Percentiles rank a stretch among this genome's conserved stretches.
These are phyloP conservation scores for Zostera marina DNA, from an alignment of 116 monocot genomes.

Conservation along the genomic window DNA sequence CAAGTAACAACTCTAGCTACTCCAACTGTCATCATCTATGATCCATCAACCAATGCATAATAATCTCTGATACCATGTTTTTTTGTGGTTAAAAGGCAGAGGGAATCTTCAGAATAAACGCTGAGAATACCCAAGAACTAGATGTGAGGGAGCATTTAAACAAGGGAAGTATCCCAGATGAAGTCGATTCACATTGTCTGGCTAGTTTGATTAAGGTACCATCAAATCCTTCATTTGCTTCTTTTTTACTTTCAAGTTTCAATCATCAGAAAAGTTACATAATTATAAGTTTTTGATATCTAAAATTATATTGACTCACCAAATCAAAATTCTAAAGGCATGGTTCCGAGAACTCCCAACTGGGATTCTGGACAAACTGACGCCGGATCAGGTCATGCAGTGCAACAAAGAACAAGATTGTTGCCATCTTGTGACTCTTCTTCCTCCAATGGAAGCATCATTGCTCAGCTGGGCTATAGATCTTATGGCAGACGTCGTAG, in stretches of 20 bases:
- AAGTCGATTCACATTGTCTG: constrained; percentile 73
- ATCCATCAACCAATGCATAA: too few relatives aligned
- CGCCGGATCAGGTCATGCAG: constrained; percentile 62
- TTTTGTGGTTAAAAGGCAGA: constrained; percentile 4
- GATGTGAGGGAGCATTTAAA: constrained; percentile 69
- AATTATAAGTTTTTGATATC: too few relatives aligned
- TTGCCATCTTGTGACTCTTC: constrained; percentile 20
- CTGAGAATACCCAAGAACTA: constrained; percentile 64
- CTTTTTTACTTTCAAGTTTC: not conserved
- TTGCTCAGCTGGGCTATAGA: constrained; percentile 76
- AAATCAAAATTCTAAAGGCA: constrained; percentile 22
- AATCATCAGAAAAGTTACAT: too few relatives aligned
- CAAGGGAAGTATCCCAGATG: constrained; percentile 53
- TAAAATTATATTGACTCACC: too few relatives aligned
- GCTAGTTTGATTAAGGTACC: constrained; percentile 89
- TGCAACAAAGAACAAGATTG: constrained; percentile 65
- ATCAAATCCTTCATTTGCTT: not conserved
- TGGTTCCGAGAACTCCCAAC: constrained; percentile 95
- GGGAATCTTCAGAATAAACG: constrained; percentile 61
- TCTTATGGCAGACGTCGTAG: constrained; percentile 81
- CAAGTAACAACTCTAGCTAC: too few relatives aligned
- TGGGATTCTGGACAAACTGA: constrained; percentile 59
- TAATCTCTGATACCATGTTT: too few relatives aligned
- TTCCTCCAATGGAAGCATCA: constrained; percentile 51
- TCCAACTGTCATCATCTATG: too few relatives aligned